A percentile compares a stretch with the other conserved stretches of the same genome.
phyloP scores from a whole-genome alignment of 1,284 basidiomycete species.

The Heterobasidion annosum region DNA sequence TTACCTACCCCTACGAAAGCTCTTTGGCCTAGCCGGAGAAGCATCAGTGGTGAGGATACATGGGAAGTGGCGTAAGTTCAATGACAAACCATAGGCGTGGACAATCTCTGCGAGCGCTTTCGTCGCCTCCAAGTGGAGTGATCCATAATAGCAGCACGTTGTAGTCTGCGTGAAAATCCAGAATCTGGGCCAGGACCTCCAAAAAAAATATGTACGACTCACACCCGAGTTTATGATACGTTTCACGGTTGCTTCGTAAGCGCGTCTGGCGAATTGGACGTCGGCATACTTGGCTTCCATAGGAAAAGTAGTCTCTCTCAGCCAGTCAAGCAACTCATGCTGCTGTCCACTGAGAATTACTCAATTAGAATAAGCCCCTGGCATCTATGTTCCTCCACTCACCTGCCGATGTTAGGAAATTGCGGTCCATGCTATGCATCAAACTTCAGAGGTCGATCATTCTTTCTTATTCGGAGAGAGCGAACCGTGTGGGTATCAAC shows the following conservation, averaged over 20 bases:
- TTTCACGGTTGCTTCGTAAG: constrained; percentile 71
- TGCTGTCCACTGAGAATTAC: constrained; percentile 53
- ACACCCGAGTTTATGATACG: constrained; percentile 74
- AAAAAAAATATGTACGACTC: constrained; percentile 19
- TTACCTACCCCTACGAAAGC: constrained; percentile 72
- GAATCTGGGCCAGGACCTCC: constrained; percentile 1
- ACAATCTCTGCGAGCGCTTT: constrained; percentile 77
- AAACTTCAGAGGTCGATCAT: background rate
- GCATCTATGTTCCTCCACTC: constrained; percentile 12
- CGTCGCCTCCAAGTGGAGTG: constrained; percentile 75
- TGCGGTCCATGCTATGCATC: constrained; percentile 73
- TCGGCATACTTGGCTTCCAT: constrained; percentile 80
- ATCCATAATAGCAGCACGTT: constrained; percentile 89
- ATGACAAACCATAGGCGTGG: constrained; percentile 44
- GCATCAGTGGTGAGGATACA: background rate
- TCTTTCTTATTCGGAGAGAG: constrained; percentile 3
- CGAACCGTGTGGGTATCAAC: constrained; percentile 85
- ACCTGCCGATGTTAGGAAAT: constrained; percentile 79
- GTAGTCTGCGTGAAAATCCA: constrained; percentile 57
- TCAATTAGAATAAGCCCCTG: background rate
- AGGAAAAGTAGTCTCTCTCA: constrained; percentile 83
- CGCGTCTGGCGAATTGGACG: constrained; percentile 55
- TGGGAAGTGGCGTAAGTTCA: background rate
- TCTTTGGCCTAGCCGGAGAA: constrained; percentile 58
- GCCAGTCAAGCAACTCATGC: constrained; percentile 88